Conservation (phyloP, 768 basidiomycete species). For the Pisolithus orientalis region DNA sequence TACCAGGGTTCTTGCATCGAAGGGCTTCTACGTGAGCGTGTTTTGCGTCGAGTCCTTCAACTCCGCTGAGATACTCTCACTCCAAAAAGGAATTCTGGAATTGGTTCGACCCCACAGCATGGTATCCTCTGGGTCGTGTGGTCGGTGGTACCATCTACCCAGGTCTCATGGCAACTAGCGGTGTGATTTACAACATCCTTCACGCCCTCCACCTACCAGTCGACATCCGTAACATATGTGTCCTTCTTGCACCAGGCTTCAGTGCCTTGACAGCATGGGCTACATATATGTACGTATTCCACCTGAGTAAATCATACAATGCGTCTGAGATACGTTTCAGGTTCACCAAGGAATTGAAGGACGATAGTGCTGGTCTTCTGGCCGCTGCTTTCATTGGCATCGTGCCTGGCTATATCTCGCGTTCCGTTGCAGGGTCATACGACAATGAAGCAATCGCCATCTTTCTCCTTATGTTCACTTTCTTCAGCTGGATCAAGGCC, state of each 20-base stretch:
- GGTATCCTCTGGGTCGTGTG: slow-evolving; percentile 98
- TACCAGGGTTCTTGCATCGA: slow-evolving; percentile 79
- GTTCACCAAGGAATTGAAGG: slow-evolving; percentile 96
- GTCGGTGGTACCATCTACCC: slow-evolving; percentile 99
- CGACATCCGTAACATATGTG: slow-evolving; percentile 95
- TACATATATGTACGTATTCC: slow-evolving; percentile 75
- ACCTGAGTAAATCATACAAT: neutral
- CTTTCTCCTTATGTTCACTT: slow-evolving; percentile 99
- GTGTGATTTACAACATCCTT: slow-evolving; percentile 91
- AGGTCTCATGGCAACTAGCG: slow-evolving; percentile 96
- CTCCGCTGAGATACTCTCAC: slow-evolving; percentile 4
- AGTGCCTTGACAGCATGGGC: slow-evolving; percentile 95
- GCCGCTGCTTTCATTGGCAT: slow-evolving; percentile 98
- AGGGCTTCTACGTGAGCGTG: slow-evolving; percentile 88
- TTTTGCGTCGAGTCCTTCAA: neutral
- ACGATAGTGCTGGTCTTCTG: slow-evolving; percentile 90
- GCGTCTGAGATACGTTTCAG: slow-evolving; percentile 32
- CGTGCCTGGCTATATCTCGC: slow-evolving; percentile 96
- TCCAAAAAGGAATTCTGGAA: slow-evolving; percentile 93
- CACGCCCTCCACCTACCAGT: slow-evolving; percentile 89
- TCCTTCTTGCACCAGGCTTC: slow-evolving; percentile 94
- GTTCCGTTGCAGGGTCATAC: slow-evolving; percentile 97
- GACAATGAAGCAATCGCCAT: slow-evolving; percentile 99
- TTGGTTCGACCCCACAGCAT: slow-evolving; percentile 99
- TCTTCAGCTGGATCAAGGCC: slow-evolving; percentile 95